These are phyloP conservation scores for Pyropia haitanensis DNA, from an alignment of 23 red algal species.

Conservation along the genomic window DNA sequence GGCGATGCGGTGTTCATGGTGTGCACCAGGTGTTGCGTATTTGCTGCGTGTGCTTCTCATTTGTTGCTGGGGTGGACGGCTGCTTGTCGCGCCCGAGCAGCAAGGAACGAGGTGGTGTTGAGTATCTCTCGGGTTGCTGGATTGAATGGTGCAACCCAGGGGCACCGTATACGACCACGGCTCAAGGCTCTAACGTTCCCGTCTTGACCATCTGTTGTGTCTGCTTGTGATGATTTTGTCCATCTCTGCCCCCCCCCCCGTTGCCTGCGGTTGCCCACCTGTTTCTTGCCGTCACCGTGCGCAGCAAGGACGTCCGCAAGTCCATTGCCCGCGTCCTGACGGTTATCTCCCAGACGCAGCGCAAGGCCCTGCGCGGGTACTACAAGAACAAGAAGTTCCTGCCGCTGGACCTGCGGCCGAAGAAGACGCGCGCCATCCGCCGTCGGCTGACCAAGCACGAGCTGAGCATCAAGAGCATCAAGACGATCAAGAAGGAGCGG, in stretches of 20 bases:
- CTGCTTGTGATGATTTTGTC: background rate
- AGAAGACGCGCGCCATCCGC: constrained; percentile 96
- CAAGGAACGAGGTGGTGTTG: too few relatives aligned
- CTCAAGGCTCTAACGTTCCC: background rate
- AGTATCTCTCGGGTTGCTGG: too few relatives aligned
- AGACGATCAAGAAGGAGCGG: constrained; percentile 61
- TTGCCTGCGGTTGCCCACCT: background rate
- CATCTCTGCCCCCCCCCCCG: background rate
- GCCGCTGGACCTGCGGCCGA: constrained; percentile 95
- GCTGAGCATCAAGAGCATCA: constrained; percentile 45
- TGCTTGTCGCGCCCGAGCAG: background rate
- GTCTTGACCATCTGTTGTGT: background rate
- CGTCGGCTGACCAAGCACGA: constrained; percentile 80
- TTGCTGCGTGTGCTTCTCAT: background rate
- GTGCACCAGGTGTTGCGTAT: background rate
- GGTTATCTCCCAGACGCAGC: constrained; percentile 72
- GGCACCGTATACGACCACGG: background rate
- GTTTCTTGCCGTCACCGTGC: background rate
- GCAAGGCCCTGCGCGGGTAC: constrained; percentile 58
- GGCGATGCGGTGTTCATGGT: too few relatives aligned
- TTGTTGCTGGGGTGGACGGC: background rate
- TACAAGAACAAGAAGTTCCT: constrained; percentile 91
- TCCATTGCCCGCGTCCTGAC: constrained; percentile 88
- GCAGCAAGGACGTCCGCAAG: constrained; percentile 81
- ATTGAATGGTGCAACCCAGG: too few relatives aligned